phyloP scores from a whole-genome alignment of 1,284 basidiomycete species.

The Puccinia novopanici region DNA sequence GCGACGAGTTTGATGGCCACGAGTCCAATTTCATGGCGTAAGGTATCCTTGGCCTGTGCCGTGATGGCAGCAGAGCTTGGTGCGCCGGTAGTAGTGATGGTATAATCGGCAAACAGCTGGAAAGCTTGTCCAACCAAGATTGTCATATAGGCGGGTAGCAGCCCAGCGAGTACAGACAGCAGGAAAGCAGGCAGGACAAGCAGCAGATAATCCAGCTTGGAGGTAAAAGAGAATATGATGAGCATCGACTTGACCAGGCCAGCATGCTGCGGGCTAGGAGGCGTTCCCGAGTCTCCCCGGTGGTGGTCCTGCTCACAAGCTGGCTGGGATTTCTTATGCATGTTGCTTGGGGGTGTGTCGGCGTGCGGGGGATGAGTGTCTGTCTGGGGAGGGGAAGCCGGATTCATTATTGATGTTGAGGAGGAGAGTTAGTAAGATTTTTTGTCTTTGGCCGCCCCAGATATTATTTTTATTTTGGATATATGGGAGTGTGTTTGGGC shows the following conservation, averaged over 20 bases:
- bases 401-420: neutral
- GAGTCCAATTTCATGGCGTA: conserved; percentile 68
- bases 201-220: conserved; percentile 52
- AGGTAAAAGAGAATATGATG: conserved; percentile 54
- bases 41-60: conserved; percentile 57
- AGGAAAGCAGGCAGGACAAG: conserved; percentile 70
- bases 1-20: conserved; percentile 72
- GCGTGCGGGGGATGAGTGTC: neutral
- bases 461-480: neutral
- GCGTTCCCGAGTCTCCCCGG: neutral
- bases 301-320: neutral
- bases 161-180: conserved; percentile 71
- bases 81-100: conserved; percentile 61
- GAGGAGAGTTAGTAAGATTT: too few species aligned
- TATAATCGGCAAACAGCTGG: conserved; percentile 69
- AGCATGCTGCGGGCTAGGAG: neutral
- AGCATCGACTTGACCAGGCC: conserved; percentile 50
- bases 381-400: neutral
- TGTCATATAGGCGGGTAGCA: conserved; percentile 90
- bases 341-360: neutral
- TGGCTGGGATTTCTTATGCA: neutral
- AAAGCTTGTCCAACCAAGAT: conserved; percentile 82
- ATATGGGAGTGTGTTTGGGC: neutral
- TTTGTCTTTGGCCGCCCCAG: too few species aligned
- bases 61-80: neutral